Conservation (phyloP, 768 basidiomycete genomes). For the Lactarius akahatsu region DNA sequence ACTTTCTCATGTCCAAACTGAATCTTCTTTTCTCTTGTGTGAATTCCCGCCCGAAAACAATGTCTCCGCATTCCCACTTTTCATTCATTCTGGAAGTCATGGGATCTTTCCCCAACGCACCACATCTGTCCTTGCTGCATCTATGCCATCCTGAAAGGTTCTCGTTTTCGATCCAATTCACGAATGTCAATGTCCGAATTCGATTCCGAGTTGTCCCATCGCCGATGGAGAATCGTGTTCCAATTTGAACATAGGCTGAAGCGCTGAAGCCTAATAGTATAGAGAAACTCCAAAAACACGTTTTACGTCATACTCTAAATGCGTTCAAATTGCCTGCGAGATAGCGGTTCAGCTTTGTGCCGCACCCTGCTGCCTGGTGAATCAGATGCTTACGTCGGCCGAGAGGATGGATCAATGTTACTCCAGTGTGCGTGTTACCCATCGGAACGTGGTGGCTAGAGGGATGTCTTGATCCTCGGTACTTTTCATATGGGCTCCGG, state of each 20-base stretch:
- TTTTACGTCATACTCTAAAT: neutral
- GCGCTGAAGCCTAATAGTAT: neutral
- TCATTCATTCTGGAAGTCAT: neutral
- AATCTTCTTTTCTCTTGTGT: neutral
- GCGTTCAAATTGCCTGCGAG: neutral
- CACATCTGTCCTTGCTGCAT: neutral
- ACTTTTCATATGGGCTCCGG: neutral
- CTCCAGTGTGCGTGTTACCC: neutral
- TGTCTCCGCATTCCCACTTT: neutral
- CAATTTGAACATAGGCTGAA: neutral
- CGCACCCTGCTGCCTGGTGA: neutral
- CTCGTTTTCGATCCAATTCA: too few relatives aligned
- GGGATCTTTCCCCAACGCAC: neutral
- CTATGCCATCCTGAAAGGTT: neutral
- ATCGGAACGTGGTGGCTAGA: too few relatives aligned
- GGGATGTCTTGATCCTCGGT: neutral
- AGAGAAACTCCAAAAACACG: neutral
- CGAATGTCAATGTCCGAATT: too few relatives aligned
- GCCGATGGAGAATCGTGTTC: neutral
- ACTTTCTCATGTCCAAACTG: too few relatives aligned
- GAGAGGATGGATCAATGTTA: neutral
- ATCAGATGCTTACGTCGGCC: neutral
- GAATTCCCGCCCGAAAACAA: neutral
- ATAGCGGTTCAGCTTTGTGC: neutral
- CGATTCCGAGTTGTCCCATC: too few relatives aligned